A percentile compares a stretch with the other conserved stretches of the same genome.
These are phyloP conservation scores for Cladosporium velox DNA, from an alignment of 2,329 filamentous ascomycete species.

Conservation along the genomic window DNA sequence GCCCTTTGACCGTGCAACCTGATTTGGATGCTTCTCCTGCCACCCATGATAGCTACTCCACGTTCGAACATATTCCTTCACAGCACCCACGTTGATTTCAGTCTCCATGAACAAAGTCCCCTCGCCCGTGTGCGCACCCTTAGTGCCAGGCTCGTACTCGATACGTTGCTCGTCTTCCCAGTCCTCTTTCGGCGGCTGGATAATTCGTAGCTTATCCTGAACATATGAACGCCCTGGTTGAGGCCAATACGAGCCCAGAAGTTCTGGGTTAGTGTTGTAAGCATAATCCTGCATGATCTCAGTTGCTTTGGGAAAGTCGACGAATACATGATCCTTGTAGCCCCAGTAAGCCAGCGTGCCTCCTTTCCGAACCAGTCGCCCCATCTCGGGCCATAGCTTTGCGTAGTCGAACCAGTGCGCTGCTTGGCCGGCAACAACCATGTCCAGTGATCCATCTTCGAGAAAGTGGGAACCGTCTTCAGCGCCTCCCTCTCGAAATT, in stretches of 20 bases:
- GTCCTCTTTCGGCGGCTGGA: constrained; percentile 54
- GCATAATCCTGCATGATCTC: constrained; percentile 57
- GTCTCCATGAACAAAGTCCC: constrained; percentile 56
- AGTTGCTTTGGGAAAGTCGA: constrained; percentile 56
- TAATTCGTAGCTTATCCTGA: constrained; percentile 52
- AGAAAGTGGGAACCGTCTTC: constrained; percentile 57
- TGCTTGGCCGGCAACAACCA: constrained; percentile 56
- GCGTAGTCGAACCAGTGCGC: constrained; percentile 68
- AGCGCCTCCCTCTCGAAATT: constrained; percentile 53
- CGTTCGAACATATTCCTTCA: constrained; percentile 63
- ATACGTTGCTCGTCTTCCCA: constrained; percentile 58
- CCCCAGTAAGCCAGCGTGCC: constrained; percentile 67
- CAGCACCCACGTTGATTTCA: constrained; percentile 57
- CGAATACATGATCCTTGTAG: constrained; percentile 64
- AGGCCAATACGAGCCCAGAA: constrained; percentile 63
- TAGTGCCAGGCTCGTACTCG: constrained; percentile 58
- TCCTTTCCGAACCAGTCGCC: constrained; percentile 54
- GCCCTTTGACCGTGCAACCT: constrained; percentile 53
- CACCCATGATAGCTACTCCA: constrained; percentile 63
- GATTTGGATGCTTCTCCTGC: constrained; percentile 57
- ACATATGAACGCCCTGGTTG: constrained; percentile 60
- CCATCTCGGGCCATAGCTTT: constrained; percentile 58
- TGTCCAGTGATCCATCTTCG: constrained; percentile 53
- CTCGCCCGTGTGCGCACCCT: constrained; percentile 42
- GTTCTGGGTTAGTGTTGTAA: constrained; percentile 52